These are phyloP conservation scores for Lineolata rhizophorae DNA, from an alignment of 495 filamentous ascomycete genomes.

Conservation along the genomic window DNA sequence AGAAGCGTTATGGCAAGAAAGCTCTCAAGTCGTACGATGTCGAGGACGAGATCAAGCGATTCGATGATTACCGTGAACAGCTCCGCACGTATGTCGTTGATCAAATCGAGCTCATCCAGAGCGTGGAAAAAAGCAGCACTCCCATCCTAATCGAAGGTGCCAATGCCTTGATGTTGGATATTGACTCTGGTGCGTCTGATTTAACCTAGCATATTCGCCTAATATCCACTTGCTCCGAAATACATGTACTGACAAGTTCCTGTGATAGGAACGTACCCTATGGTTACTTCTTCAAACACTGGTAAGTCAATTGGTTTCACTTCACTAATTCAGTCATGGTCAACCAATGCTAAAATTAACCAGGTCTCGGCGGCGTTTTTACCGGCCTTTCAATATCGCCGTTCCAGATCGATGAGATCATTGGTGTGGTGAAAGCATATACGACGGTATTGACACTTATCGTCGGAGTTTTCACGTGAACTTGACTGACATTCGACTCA, in stretches of 20 bases:
- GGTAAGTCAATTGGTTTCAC: slow-evolving; percentile 5
- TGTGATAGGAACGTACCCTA: slow-evolving; percentile 78
- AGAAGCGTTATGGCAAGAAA: slow-evolving; percentile 53
- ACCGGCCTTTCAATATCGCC: slow-evolving; percentile 41
- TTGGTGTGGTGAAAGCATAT: slow-evolving; percentile 77
- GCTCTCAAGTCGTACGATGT: slow-evolving; percentile 44
- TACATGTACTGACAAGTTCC: slow-evolving; percentile 20
- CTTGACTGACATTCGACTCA: background rate
- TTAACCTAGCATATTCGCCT: no score
- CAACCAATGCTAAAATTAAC: no score
- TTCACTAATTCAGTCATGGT: background rate
- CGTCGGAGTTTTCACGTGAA: background rate
- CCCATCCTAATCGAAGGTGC: slow-evolving; percentile 68
- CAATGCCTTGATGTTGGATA: slow-evolving; percentile 68
- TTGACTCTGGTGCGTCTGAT: slow-evolving; percentile 20
- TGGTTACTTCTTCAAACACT: slow-evolving; percentile 44
- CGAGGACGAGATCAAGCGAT: slow-evolving; percentile 55
- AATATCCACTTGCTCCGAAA: background rate
- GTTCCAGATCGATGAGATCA: slow-evolving; percentile 33
- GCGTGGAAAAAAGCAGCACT: slow-evolving; percentile 32
- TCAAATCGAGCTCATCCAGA: slow-evolving; percentile 32
- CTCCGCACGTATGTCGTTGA: slow-evolving; percentile 54
- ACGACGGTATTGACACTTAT: no score
- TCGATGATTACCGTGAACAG: slow-evolving; percentile 42
- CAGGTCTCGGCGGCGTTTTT: slow-evolving; percentile 50